Evolutionary conservation across 108 stramenopile genomes (phyloP).

Genomic region (Cyclotella distinguenda): DNA sequence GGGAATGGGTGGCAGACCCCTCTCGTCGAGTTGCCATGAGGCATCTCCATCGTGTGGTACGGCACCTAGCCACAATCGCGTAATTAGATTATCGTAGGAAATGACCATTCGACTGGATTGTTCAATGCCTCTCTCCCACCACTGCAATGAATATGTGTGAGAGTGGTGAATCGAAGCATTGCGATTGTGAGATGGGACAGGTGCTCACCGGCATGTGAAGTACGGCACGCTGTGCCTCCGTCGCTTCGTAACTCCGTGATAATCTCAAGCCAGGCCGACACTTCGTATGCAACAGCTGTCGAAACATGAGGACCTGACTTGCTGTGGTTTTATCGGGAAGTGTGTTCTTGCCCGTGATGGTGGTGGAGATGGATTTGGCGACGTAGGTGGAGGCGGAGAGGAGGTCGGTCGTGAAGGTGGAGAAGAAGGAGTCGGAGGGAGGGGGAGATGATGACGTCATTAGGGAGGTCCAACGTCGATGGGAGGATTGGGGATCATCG

Average conservation of each 20-base stretch:
- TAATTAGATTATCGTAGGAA: slow-evolving; percentile 79
- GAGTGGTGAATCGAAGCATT: neutral
- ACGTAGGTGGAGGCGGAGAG: slow-evolving; percentile 1
- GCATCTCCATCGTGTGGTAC: too few relatives aligned
- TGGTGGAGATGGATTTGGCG: slow-evolving; percentile 25
- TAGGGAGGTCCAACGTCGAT: too few relatives aligned
- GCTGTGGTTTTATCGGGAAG: slow-evolving; percentile 87
- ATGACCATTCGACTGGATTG: slow-evolving; percentile 76
- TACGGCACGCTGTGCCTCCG: slow-evolving; percentile 76
- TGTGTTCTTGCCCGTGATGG: slow-evolving; percentile 56
- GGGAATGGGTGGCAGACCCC: slow-evolving; percentile 77
- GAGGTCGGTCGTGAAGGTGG: neutral
- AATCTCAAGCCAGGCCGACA: slow-evolving; percentile 79
- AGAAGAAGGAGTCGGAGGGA: slow-evolving; percentile 15
- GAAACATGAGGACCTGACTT: slow-evolving; percentile 85
- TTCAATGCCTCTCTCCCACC: slow-evolving; percentile 84
- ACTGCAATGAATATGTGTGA: slow-evolving; percentile 15
- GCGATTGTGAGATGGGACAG: neutral
- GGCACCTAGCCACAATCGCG: slow-evolving; percentile 77
- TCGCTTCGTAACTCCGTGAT: slow-evolving; percentile 68
- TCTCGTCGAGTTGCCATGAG: too few relatives aligned
- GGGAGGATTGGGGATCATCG: too few relatives aligned
- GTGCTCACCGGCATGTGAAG: slow-evolving; percentile 72
- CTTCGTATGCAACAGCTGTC: slow-evolving; percentile 82
- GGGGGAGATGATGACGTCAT: too few relatives aligned